Evolutionary conservation across 768 basidiomycete genomes (phyloP).

Genomic region (Suillus cothurnatus): DNA sequence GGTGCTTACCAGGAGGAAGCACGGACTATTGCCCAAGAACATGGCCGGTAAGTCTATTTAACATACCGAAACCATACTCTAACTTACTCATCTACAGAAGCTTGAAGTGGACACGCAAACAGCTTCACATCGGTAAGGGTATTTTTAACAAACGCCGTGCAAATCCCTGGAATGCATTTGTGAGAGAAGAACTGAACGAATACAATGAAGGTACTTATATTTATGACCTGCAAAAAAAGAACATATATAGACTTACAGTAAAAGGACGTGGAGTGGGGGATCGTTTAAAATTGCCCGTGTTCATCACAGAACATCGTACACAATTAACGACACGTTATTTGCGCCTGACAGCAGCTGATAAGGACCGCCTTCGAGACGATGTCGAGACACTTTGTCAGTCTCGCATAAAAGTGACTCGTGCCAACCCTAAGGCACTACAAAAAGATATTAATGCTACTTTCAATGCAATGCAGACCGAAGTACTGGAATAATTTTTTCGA

Average conservation of each 20-base stretch:
- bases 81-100: no score
- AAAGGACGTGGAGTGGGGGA: neutral
- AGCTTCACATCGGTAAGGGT: no score
- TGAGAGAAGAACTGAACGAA: no score
- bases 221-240: no score
- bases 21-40: no score
- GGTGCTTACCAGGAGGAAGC: no score
- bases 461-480: neutral
- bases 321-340: neutral
- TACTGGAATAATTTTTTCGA: neutral
- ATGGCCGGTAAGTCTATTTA: no score
- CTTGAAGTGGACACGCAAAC: no score
- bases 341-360: neutral
- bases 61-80: no score
- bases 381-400: neutral
- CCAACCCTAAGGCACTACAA: conserved; percentile 1
- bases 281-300: neutral
- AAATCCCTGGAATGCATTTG: no score
- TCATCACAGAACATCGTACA: neutral
- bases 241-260: neutral
- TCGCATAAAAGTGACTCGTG: neutral
- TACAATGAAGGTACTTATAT: no score
- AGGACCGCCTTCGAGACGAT: neutral
- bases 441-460: conserved; percentile 1
- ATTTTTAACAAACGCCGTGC: no score